Evolutionary conservation across 805 yeast species (phyloP).

Genomic region (Myxozyma sirexii): DNA sequence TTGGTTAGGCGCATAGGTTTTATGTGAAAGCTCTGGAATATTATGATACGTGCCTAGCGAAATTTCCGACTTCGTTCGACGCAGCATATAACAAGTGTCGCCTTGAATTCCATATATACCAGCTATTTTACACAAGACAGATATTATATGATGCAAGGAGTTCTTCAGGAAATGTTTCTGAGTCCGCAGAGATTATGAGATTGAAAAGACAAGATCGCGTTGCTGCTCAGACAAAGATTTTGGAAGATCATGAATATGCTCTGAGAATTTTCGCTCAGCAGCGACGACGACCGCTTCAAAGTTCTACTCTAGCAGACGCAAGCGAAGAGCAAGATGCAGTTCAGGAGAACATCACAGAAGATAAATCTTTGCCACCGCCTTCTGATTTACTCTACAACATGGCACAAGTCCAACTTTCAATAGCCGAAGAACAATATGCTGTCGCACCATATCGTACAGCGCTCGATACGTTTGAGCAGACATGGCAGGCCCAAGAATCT

Average conservation of each 20-base stretch:
- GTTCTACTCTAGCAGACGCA: background rate
- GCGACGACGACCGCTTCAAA: background rate
- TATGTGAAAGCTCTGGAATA: constrained; percentile 24
- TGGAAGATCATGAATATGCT: constrained; percentile 26
- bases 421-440: constrained; percentile 32
- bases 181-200: background rate
- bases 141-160: background rate
- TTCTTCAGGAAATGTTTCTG: background rate
- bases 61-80: constrained; percentile 24
- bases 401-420: constrained; percentile 29
- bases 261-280: constrained; percentile 8
- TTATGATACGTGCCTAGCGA: constrained; percentile 20
- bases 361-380: constrained; percentile 4
- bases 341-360: background rate
- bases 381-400: constrained; percentile 31
- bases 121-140: constrained; percentile 18
- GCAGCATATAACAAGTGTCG: constrained; percentile 32
- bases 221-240: constrained; percentile 13
- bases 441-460: constrained; percentile 20
- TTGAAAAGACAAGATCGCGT: constrained; percentile 19
- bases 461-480: constrained; percentile 22
- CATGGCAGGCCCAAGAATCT: constrained; percentile 24
- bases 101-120: constrained; percentile 30
- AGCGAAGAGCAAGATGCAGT: background rate
- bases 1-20: constrained; percentile 26